Percentiles rank a stretch among this genome's conserved stretches.
Conservation (phyloP, 1,139 yeast genomes). For the Oligophagozyma castellii region DNA sequence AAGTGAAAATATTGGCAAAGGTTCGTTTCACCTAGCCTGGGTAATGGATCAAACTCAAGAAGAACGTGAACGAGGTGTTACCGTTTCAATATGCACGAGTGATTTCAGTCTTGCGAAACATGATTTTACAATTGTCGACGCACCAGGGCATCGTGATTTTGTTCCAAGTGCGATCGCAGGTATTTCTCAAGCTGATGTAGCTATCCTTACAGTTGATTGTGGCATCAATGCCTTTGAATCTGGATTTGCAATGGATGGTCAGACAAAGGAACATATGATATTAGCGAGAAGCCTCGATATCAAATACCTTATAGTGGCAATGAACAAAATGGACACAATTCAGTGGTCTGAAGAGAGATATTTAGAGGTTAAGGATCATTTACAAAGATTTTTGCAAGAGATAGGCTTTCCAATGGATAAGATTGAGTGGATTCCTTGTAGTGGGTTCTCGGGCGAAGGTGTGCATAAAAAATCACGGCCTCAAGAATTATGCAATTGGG, state of each 20-base stretch:
- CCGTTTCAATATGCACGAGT: slow-evolving; percentile 84
- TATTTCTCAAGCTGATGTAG: slow-evolving; percentile 69
- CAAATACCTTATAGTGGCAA: slow-evolving; percentile 57
- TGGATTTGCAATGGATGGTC: slow-evolving; percentile 80
- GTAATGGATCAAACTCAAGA: slow-evolving; percentile 90
- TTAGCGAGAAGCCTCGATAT: slow-evolving; percentile 77
- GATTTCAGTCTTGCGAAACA: slow-evolving; percentile 56
- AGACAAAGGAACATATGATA: slow-evolving; percentile 85
- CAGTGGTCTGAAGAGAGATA: slow-evolving; percentile 60
- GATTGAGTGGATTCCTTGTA: slow-evolving; percentile 62
- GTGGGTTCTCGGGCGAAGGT: slow-evolving; percentile 77
- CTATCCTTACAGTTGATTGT: slow-evolving; percentile 44
- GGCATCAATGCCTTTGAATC: slow-evolving; percentile 78
- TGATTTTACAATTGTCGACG: slow-evolving; percentile 80
- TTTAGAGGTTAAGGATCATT: slow-evolving; percentile 43
- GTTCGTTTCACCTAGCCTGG: slow-evolving; percentile 96
- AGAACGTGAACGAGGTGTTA: slow-evolving; percentile 83
- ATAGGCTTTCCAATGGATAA: slow-evolving; percentile 45
- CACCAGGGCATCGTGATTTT: slow-evolving; percentile 96
- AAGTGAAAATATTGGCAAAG: slow-evolving; percentile 72
- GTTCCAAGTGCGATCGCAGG: slow-evolving; percentile 99
- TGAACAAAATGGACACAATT: slow-evolving; percentile 75
- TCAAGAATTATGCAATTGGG: slow-evolving; percentile 35
- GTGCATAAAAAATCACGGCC: slow-evolving; percentile 35
- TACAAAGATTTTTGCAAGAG: slow-evolving; percentile 45